Percentiles rank a stretch among this genome's conserved stretches.
Conservation (phyloP, 2,329 filamentous ascomycete species). For the Diaporthe ampelina region DNA sequence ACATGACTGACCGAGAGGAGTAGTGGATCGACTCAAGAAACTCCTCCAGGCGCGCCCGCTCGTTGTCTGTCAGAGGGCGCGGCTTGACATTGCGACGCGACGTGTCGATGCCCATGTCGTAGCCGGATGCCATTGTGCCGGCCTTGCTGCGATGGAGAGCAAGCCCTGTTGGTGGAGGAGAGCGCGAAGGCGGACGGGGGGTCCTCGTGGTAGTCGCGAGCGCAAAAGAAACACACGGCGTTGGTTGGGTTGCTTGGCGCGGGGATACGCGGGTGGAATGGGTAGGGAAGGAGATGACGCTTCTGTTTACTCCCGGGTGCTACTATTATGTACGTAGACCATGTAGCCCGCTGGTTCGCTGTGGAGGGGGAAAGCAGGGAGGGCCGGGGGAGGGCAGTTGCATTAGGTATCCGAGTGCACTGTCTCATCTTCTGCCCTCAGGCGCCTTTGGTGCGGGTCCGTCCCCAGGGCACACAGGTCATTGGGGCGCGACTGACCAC, state of each 20-base stretch:
- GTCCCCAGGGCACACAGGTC: too few relatives aligned
- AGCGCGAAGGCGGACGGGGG: neutral
- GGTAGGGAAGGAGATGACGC: constrained; percentile 27
- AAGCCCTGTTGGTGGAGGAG: constrained; percentile 6
- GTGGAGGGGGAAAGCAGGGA: constrained; percentile 2
- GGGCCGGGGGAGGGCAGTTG: neutral
- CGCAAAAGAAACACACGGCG: neutral
- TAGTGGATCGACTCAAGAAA: constrained; percentile 96
- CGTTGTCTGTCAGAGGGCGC: constrained; percentile 82
- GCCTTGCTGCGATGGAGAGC: constrained; percentile 6
- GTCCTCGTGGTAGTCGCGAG: constrained; percentile 22
- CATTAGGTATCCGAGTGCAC: neutral
- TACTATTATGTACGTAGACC: constrained; percentile 20
- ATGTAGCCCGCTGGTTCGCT: constrained; percentile 1
- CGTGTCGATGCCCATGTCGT: constrained; percentile 78
- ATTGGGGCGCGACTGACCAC: too few relatives aligned
- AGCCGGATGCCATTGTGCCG: constrained; percentile 46
- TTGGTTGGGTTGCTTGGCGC: constrained; percentile 20
- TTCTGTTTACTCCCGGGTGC: constrained; percentile 29
- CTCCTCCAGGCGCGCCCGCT: constrained; percentile 88
- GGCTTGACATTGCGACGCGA: constrained; percentile 89
- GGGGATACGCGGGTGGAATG: neutral
- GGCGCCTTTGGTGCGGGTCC: neutral
- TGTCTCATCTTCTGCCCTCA: neutral
- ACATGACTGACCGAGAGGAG: constrained; percentile 79